phyloP scores from a whole-genome alignment of 2,329 filamentous ascomycete genomes.

The Aspergillus melleus region DNA sequence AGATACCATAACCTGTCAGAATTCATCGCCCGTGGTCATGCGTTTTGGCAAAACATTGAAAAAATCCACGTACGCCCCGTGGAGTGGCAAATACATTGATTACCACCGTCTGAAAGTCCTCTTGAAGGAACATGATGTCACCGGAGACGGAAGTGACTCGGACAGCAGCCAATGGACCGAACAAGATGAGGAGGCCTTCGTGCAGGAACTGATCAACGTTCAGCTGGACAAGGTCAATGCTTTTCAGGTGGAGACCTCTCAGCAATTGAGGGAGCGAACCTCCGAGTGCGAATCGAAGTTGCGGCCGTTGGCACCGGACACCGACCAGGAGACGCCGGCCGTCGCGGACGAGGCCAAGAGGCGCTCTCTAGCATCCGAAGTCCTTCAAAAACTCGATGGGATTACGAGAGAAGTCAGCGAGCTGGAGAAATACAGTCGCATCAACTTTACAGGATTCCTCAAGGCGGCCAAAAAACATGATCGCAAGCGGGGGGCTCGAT shows the following conservation, averaged over 20 bases:
- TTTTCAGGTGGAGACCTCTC: constrained; percentile 81
- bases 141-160: constrained; percentile 50
- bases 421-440: constrained; percentile 89
- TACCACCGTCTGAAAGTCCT: constrained; percentile 90
- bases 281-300: constrained; percentile 67
- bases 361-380: constrained; percentile 62
- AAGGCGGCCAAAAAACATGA: constrained; percentile 99
- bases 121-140: constrained; percentile 71
- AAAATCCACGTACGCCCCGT: constrained; percentile 77
- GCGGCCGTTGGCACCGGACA: constrained; percentile 54
- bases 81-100: constrained; percentile 93
- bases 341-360: constrained; percentile 44
- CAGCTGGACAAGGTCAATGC: constrained; percentile 92
- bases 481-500: constrained; percentile 80
- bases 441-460: constrained; percentile 97
- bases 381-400: constrained; percentile 75
- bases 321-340: constrained; percentile 34
- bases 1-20: neutral
- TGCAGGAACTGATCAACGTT: constrained; percentile 89
- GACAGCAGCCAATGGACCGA: constrained; percentile 76
- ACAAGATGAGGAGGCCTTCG: constrained; percentile 89
- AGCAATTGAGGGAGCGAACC: constrained; percentile 77
- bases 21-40: constrained; percentile 57
- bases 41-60: constrained; percentile 89
- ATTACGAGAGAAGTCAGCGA: constrained; percentile 91